These are phyloP conservation scores for Adenanthera pavonina DNA, from an alignment of 306 rosid species.

Conservation along the genomic window DNA sequence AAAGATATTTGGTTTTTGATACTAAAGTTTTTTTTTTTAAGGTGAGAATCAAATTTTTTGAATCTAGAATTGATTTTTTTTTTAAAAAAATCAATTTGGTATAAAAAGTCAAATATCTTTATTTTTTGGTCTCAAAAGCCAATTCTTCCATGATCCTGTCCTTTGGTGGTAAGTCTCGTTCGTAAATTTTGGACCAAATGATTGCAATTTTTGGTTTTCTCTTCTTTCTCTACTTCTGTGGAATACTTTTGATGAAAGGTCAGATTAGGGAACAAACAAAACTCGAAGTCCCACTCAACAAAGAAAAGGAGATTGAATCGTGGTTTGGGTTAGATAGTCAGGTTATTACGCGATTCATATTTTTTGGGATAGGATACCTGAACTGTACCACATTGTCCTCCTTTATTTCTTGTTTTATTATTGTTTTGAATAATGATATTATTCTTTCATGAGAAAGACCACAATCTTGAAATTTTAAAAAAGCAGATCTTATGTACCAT, in stretches of 20 bases:
- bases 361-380: neutral
- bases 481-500: neutral
- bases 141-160: conserved; percentile 4
- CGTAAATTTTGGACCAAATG: conserved; percentile 20
- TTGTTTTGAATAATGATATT: neutral
- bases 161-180: conserved; percentile 21
- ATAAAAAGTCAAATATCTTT: no score
- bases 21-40: no score
- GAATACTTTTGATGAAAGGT: conserved; percentile 1
- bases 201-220: conserved; percentile 12
- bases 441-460: neutral
- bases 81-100: no score
- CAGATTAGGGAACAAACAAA: neutral
- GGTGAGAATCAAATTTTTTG: no score
- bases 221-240: neutral
- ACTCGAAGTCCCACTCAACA: neutral
- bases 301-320: conserved; percentile 21
- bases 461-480: neutral
- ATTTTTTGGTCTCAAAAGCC: no score
- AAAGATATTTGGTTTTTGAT: no score
- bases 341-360: neutral
- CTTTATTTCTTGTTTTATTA: neutral
- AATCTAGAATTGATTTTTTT: no score
- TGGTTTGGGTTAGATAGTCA: conserved; percentile 10
- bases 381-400: neutral